Evolutionary conservation across 1,284 basidiomycete species (phyloP).

Genomic region (Sporisorium scitamineum): DNA sequence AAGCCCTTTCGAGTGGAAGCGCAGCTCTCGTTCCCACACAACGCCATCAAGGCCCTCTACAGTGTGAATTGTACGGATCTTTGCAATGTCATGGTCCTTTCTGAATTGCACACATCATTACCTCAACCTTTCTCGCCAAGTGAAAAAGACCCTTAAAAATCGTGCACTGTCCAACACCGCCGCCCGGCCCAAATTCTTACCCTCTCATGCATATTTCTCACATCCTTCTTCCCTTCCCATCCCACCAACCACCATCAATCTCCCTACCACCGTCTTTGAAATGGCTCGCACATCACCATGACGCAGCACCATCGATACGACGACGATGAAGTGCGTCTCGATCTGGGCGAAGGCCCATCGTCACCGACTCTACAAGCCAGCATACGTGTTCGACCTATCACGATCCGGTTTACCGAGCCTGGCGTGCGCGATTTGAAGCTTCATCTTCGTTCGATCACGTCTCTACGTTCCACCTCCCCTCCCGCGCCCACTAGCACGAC

Average conservation of each 20-base stretch:
- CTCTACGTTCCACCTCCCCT: conserved; percentile 1
- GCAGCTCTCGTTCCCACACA: too few species aligned
- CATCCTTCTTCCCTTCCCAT: not conserved
- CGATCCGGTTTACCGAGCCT: conserved; percentile 46
- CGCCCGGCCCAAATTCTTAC: not conserved
- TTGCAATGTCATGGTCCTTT: not conserved
- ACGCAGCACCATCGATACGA: not conserved
- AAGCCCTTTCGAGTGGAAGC: too few species aligned
- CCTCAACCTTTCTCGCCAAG: not conserved
- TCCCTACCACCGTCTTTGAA: too few species aligned
- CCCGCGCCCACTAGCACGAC: not conserved
- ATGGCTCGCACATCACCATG: not conserved
- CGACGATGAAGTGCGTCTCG: conserved; percentile 1
- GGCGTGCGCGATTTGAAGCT: conserved; percentile 31
- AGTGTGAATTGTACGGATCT: too few species aligned
- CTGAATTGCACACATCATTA: not conserved
- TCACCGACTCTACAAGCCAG: not conserved
- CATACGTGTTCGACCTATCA: conserved; percentile 34
- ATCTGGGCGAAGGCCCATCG: conserved; percentile 18
- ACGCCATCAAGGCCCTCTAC: too few species aligned
- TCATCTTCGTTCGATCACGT: conserved; percentile 15
- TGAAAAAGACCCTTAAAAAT: not conserved
- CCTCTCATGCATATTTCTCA: not conserved
- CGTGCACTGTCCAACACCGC: conserved; percentile 17
- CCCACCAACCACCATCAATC: not conserved